Evolutionary conservation across 495 filamentous ascomycete genomes (phyloP).

Genomic region (Hypoxylon fuscum): DNA sequence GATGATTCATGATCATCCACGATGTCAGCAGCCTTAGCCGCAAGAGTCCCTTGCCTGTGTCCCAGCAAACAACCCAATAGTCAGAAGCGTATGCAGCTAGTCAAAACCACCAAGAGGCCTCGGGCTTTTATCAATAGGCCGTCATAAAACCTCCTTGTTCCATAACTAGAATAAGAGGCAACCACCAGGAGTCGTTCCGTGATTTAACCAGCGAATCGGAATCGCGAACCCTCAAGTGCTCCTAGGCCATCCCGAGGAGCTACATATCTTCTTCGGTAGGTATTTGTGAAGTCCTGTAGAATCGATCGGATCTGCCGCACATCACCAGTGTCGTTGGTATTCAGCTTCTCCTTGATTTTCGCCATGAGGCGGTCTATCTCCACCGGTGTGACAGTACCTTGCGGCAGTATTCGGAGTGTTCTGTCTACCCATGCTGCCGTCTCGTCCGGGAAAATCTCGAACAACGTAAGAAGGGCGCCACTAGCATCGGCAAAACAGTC

Average conservation of each 20-base stretch:
- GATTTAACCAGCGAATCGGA: constrained; percentile 77
- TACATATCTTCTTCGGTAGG: constrained; percentile 90
- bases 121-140: no score
- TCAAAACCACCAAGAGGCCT: not conserved
- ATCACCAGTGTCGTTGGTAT: constrained; percentile 66
- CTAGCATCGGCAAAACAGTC: constrained; percentile 96
- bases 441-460: constrained; percentile 83
- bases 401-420: constrained; percentile 84
- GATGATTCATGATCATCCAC: constrained; percentile 21
- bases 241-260: constrained; percentile 92
- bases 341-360: constrained; percentile 72
- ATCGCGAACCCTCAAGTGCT: constrained; percentile 81
- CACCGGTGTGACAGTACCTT: constrained; percentile 73
- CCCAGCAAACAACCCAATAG: not conserved
- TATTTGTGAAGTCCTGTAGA: constrained; percentile 96
- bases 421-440: constrained; percentile 79
- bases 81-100: not conserved
- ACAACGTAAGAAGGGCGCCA: constrained; percentile 86
- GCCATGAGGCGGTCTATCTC: constrained; percentile 71
- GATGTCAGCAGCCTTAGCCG: constrained; percentile 1
- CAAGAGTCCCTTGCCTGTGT: not conserved
- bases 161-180: not conserved
- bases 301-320: constrained; percentile 82
- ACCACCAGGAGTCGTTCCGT: not conserved
- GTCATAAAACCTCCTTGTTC: not conserved